Percentiles rank a stretch among this genome's conserved stretches.
Evolutionary conservation across 2,329 filamentous ascomycete genomes (phyloP).

Genomic region (Pseudonectria foliicola): DNA sequence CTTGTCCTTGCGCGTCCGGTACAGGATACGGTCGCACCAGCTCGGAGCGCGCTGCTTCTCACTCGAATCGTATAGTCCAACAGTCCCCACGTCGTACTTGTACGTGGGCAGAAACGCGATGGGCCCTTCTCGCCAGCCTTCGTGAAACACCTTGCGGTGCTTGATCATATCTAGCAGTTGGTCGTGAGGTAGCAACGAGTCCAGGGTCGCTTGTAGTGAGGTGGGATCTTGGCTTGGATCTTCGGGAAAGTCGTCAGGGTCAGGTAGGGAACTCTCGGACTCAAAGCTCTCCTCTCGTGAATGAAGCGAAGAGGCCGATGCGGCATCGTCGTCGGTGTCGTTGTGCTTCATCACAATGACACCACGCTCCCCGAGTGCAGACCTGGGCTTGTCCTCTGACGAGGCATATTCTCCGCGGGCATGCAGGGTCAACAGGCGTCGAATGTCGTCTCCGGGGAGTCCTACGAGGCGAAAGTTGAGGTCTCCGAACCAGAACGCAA

Average conservation of each 20-base stretch:
- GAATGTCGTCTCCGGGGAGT: slow-evolving; percentile 83
- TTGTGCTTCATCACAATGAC: slow-evolving; percentile 40
- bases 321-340: slow-evolving; percentile 42
- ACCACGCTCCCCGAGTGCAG: slow-evolving; percentile 37
- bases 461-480: slow-evolving; percentile 89
- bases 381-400: slow-evolving; percentile 31
- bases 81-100: slow-evolving; percentile 94
- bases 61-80: slow-evolving; percentile 87
- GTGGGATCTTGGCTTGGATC: slow-evolving; percentile 71
- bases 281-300: slow-evolving; percentile 32
- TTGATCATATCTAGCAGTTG: slow-evolving; percentile 72
- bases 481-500: slow-evolving; percentile 94
- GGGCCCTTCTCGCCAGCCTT: slow-evolving; percentile 84
- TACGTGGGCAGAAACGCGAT: slow-evolving; percentile 91
- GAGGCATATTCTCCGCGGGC: slow-evolving; percentile 69
- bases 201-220: slow-evolving; percentile 80
- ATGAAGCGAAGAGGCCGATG: slow-evolving; percentile 25
- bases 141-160: slow-evolving; percentile 72
- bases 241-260: slow-evolving; percentile 59
- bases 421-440: slow-evolving; percentile 75
- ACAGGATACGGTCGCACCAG: slow-evolving; percentile 95
- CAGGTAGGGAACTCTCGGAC: slow-evolving; percentile 41
- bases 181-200: slow-evolving; percentile 83
- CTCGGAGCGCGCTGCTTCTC: slow-evolving; percentile 90
- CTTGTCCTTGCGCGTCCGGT: slow-evolving; percentile 66